These are phyloP conservation scores for Globisporangium barbulae DNA, from an alignment of 352 stramenopile genomes.

Conservation along the genomic window DNA sequence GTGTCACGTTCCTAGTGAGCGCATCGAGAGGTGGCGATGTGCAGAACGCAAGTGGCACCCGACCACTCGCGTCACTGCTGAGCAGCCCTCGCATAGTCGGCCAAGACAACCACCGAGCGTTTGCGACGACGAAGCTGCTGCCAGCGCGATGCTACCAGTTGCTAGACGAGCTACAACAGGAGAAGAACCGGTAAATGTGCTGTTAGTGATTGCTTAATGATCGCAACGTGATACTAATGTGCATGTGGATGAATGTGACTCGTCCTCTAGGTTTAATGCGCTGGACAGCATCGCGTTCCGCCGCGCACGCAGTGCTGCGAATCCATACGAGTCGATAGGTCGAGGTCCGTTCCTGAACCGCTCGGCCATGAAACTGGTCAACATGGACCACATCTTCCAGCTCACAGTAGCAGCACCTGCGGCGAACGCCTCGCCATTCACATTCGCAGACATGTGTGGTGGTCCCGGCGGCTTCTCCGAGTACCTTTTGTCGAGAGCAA, in stretches of 20 bases:
- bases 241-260: conserved; percentile 4
- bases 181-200: conserved; percentile 27
- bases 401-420: conserved; percentile 26
- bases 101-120: background rate
- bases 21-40: background rate
- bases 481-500: conserved; percentile 61
- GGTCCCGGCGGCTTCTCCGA: conserved; percentile 78
- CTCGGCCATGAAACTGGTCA: conserved; percentile 80
- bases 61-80: background rate
- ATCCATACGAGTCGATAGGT: conserved; percentile 58
- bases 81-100: background rate
- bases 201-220: no score
- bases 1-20: conserved; percentile 34
- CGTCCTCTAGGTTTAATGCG: conserved; percentile 28
- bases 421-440: conserved; percentile 22
- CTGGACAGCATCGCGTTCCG: conserved; percentile 35
- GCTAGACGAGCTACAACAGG: conserved; percentile 30
- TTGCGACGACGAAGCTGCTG: conserved; percentile 1
- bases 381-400: conserved; percentile 62
- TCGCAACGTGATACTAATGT: no score
- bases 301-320: conserved; percentile 37
- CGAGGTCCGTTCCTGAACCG: conserved; percentile 70
- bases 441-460: conserved; percentile 77
- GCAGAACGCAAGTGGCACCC: conserved; percentile 1
- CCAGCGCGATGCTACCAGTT: conserved; percentile 16